Evolutionary conservation across 495 filamentous ascomycete genomes (phyloP), one percentile per base, ranked within the genome.

Genomic region (Rhizodiscina lignyota): DNA sequence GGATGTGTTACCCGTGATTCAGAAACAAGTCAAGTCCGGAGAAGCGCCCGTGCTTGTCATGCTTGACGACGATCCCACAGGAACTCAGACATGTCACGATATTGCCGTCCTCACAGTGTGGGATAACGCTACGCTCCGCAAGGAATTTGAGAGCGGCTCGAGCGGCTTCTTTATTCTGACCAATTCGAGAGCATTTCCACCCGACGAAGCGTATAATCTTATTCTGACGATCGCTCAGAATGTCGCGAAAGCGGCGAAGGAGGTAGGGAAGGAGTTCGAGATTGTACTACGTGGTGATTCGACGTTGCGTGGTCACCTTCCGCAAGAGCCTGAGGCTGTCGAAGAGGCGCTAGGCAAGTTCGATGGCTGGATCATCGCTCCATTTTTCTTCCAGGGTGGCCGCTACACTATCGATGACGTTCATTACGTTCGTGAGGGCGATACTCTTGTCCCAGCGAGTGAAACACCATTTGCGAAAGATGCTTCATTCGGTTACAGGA

Each of bases 151-250:
- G n/a, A n/a, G n/a, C n/a, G n/a, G n/a, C n/a, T n/a, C n/a, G n/a
- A 40, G 34, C 1, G 64, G 67, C 26, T 70, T 69, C 51, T 70
- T 70, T 54, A 68, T 70, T 36, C 53, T 69, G 11, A 70, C 67
- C 21, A 70, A 70, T 42, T 68, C 67, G 1, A 61, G 66, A 33
- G 67, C 67, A 18, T 53, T 68, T 6, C 60, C 61, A 5, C 56
- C 64, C 10, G 23, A 38, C 2, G 54, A 60, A 24, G 64, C 64
- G 12, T 49, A 55, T 27, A 26, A 21, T 4, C 52, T 70, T 2
- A 60, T 68, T 36, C 44, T 39, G 20, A 49, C 43, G n/a, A 67
- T 70, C 36, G 64, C 62, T 41, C 21, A 41, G n/a, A 66, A 66
- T 30, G 41, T 70, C 11, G 36, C 43, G n/a, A 18, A 42, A 33